Conservation (phyloP, 441 rosid species). For the Dalechampia spathulata region DNA sequence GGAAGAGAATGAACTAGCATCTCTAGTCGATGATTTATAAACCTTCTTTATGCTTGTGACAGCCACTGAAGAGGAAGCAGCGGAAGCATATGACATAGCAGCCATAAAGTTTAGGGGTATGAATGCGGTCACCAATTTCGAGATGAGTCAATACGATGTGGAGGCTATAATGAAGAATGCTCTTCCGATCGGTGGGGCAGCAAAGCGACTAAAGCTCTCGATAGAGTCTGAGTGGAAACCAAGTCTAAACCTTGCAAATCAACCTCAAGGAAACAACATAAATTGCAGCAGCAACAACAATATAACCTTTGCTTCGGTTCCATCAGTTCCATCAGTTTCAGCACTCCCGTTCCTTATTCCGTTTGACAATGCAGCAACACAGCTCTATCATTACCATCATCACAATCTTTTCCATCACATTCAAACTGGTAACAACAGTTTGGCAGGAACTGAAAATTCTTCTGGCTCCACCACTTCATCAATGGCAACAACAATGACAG, state of each 20-base stretch:
- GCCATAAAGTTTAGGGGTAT: slow-evolving; percentile 83
- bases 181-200: slow-evolving; percentile 66
- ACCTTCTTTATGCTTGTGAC: too few species aligned
- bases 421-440: slow-evolving; percentile 26
- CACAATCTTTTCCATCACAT: slow-evolving; percentile 52
- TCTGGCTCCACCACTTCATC: slow-evolving; percentile 28
- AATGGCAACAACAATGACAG: slow-evolving; percentile 30
- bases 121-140: slow-evolving; percentile 90
- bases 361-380: slow-evolving; percentile 34
- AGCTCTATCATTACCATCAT: slow-evolving; percentile 42
- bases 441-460: slow-evolving; percentile 17
- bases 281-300: slow-evolving; percentile 17
- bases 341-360: slow-evolving; percentile 57
- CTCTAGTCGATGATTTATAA: too few species aligned
- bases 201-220: slow-evolving; percentile 68
- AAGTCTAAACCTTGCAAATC: slow-evolving; percentile 21
- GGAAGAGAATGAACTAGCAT: too few species aligned
- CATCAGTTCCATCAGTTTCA: slow-evolving; percentile 30
- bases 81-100: slow-evolving; percentile 93
- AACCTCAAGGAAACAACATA: slow-evolving; percentile 17
- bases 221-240: slow-evolving; percentile 61
- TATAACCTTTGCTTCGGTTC: slow-evolving; percentile 40
- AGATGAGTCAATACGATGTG: slow-evolving; percentile 81
- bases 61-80: slow-evolving; percentile 97
- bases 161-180: slow-evolving; percentile 63